phyloP scores from a whole-genome alignment of 1,139 yeast species.

The Candida labiduridarum region DNA sequence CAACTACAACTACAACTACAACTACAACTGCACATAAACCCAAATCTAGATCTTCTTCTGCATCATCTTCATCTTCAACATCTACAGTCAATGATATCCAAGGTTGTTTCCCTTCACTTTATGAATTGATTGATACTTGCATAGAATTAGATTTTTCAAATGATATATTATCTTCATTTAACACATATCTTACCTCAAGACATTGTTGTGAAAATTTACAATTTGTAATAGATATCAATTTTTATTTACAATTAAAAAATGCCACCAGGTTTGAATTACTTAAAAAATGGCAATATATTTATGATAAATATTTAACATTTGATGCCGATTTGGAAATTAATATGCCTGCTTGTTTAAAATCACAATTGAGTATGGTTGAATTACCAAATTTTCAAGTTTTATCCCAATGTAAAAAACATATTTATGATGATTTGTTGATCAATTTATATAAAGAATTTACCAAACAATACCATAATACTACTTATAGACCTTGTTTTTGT shows the following conservation, averaged over 20 bases:
- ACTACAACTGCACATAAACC: constrained; percentile 6
- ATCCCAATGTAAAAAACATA: constrained; percentile 13
- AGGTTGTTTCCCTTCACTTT: background rate
- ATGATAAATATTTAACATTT: constrained; percentile 11
- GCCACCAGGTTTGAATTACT: constrained; percentile 7
- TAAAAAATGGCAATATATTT: constrained; percentile 15
- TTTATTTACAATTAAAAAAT: constrained; percentile 9
- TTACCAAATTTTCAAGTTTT: constrained; percentile 11
- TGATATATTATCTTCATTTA: constrained; percentile 8
- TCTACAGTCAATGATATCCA: background rate
- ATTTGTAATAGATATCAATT: constrained; percentile 15
- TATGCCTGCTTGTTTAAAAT: constrained; percentile 14
- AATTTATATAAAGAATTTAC: constrained; percentile 16
- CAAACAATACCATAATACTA: constrained; percentile 6
- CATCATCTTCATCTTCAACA: constrained; percentile 8
- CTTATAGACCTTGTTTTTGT: background rate
- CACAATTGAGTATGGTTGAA: constrained; percentile 9
- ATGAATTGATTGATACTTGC: constrained; percentile 1
- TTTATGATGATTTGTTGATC: constrained; percentile 16
- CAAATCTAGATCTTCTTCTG: constrained; percentile 3
- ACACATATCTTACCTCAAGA: constrained; percentile 13
- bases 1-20: background rate
- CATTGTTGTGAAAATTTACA: constrained; percentile 19
- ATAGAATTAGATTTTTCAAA: background rate
- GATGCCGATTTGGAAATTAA: constrained; percentile 18